These are phyloP conservation scores for Scheffersomyces stambukii DNA, from an alignment of 1,139 yeast genomes.

Conservation along the genomic window DNA sequence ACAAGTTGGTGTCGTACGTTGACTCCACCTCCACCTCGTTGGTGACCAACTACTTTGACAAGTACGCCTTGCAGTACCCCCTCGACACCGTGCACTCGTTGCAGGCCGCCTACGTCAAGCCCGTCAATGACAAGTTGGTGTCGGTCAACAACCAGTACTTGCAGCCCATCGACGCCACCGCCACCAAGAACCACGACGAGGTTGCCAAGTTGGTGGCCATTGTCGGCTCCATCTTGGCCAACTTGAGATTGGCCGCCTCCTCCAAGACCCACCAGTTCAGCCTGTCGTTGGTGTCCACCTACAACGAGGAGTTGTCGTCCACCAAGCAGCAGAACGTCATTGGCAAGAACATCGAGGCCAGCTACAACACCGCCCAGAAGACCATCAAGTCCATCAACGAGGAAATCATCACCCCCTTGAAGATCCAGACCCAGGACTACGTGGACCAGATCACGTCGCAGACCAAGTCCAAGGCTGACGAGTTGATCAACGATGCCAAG, in stretches of 20 bases:
- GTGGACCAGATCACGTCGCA: slow-evolving; percentile 32
- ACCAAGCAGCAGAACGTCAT: slow-evolving; percentile 13
- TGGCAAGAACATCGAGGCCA: slow-evolving; percentile 31
- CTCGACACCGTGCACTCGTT: slow-evolving; percentile 5
- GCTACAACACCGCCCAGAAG: slow-evolving; percentile 32
- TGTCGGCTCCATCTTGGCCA: slow-evolving; percentile 24
- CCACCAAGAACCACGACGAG: slow-evolving; percentile 6
- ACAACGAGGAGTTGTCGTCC: slow-evolving; percentile 26
- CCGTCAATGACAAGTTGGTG: slow-evolving; percentile 10
- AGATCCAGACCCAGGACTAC: slow-evolving; percentile 36
- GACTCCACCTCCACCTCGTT: slow-evolving; percentile 16
- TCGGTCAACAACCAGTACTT: slow-evolving; percentile 10
- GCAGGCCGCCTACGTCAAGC: slow-evolving; percentile 7
- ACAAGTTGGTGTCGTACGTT: slow-evolving; percentile 19
- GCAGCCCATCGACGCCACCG: slow-evolving; percentile 10
- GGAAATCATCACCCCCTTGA: slow-evolving; percentile 38
- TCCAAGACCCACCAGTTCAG: slow-evolving; percentile 29
- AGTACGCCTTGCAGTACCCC: slow-evolving; percentile 9
- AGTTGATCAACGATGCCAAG: slow-evolving; percentile 30
- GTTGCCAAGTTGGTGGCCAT: slow-evolving; percentile 29
- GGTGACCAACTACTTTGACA: slow-evolving; percentile 8
- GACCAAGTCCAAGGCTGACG: slow-evolving; percentile 35
- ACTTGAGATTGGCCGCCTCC: slow-evolving; percentile 23
- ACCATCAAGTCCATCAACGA: slow-evolving; percentile 33
- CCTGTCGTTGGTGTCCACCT: slow-evolving; percentile 29